These are phyloP conservation scores for Astrocystis sublimbata DNA, from an alignment of 495 filamentous ascomycete genomes.

Conservation along the genomic window DNA sequence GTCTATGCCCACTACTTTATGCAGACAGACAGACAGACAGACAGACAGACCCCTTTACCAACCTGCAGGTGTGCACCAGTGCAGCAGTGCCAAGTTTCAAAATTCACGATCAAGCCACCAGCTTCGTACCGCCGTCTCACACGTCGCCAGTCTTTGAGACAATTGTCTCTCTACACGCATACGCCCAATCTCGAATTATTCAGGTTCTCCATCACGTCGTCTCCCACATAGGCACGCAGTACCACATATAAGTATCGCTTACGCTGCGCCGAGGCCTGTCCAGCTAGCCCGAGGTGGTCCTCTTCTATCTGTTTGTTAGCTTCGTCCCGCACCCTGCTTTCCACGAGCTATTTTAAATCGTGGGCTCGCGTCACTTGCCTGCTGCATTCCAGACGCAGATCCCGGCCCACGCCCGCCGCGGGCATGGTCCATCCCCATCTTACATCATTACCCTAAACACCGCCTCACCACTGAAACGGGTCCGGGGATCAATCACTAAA, in stretches of 20 bases:
- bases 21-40: too few relatives aligned
- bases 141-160: not conserved
- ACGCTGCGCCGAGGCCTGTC: too few relatives aligned
- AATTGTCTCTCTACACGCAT: not conserved
- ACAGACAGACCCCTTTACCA: not conserved
- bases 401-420: not conserved
- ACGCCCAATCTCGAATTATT: not conserved
- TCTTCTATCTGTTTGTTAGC: not conserved
- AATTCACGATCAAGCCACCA: not conserved
- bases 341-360: not conserved
- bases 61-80: too few relatives aligned
- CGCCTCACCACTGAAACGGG: slow-evolving; percentile 19
- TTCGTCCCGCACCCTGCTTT: not conserved
- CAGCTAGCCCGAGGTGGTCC: not conserved
- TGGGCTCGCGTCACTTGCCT: not conserved
- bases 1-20: not conserved
- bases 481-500: slow-evolving; percentile 9
- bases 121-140: not conserved
- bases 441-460: slow-evolving; percentile 25
- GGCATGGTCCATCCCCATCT: slow-evolving; percentile 12
- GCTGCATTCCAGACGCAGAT: not conserved
- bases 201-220: not conserved
- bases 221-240: too few relatives aligned
- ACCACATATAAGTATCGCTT: too few relatives aligned
- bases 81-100: not conserved